These are phyloP conservation scores for Pichia norvegensis DNA, from an alignment of 1,139 yeast species.

Conservation along the genomic window DNA sequence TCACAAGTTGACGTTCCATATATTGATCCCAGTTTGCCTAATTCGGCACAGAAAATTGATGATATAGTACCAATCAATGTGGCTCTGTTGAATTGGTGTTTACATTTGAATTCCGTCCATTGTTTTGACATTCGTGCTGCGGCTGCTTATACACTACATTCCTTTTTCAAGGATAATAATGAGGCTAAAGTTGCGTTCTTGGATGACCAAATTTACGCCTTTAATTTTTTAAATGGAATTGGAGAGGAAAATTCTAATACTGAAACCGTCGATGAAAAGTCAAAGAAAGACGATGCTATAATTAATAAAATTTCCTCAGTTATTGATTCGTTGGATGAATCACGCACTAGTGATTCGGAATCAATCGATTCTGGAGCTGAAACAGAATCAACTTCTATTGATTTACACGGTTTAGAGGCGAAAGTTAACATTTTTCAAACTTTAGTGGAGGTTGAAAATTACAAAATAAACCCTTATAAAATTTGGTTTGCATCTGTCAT, in stretches of 20 bases:
- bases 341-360: background rate
- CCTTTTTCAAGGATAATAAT: constrained; percentile 59
- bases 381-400: background rate
- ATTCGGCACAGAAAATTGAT: constrained; percentile 23
- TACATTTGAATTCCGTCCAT: constrained; percentile 73
- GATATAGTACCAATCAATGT: constrained; percentile 56
- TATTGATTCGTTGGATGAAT: background rate
- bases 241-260: constrained; percentile 3
- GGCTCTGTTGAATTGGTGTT: constrained; percentile 76
- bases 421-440: constrained; percentile 54
- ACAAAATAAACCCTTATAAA: constrained; percentile 76
- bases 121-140: constrained; percentile 73
- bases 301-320: background rate
- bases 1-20: constrained; percentile 86
- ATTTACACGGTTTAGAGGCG: constrained; percentile 15
- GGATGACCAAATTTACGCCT: constrained; percentile 41
- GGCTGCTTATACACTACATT: constrained; percentile 55
- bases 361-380: constrained; percentile 1
- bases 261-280: constrained; percentile 2
- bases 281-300: constrained; percentile 1
- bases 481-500: constrained; percentile 78
- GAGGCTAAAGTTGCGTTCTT: constrained; percentile 54
- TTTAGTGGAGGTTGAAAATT: constrained; percentile 72
- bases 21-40: constrained; percentile 71
- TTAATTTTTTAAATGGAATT: constrained; percentile 22